Evolutionary conservation across 306 rosid species (phyloP).

Genomic region (Castanea sativa): DNA sequence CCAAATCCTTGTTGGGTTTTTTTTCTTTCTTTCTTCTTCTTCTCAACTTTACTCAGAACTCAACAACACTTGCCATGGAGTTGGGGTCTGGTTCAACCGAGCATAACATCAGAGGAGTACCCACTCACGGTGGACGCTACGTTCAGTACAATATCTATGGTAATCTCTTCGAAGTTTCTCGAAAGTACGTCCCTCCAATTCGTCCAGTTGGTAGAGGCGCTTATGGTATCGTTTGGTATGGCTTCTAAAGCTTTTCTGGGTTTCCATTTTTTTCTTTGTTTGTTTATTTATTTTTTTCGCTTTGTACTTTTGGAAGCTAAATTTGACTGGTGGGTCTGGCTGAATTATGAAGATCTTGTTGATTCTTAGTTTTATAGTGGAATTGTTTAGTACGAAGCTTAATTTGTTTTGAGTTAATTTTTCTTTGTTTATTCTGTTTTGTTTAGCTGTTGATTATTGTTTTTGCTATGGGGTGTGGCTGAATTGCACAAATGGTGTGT

Average conservation of each 20-base stretch:
- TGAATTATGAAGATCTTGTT: too few species aligned
- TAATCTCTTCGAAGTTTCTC: conserved; percentile 84
- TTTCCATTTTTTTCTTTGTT: conserved; percentile 10
- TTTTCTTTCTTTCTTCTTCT: too few species aligned
- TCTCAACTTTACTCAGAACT: conserved; percentile 14
- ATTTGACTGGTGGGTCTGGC: background rate
- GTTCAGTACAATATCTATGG: conserved; percentile 85
- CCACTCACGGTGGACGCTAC: conserved; percentile 78
- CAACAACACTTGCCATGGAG: conserved; percentile 18
- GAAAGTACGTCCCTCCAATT: conserved; percentile 87
- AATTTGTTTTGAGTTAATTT: background rate
- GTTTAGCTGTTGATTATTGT: background rate
- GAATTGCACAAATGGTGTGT: background rate
- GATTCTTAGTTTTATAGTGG: background rate
- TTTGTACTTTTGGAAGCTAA: background rate
- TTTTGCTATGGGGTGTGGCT: background rate
- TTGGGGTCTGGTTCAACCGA: conserved; percentile 45
- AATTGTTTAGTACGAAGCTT: background rate
- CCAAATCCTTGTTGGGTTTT: too few species aligned
- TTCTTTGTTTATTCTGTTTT: background rate
- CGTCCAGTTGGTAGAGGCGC: conserved; percentile 98
- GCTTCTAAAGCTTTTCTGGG: background rate
- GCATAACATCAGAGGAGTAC: conserved; percentile 50
- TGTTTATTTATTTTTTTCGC: background rate
- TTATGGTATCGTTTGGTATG: conserved; percentile 92